Conservation (phyloP, 2,329 filamentous ascomycete genomes). For the Penicillium sclerotiorum region DNA sequence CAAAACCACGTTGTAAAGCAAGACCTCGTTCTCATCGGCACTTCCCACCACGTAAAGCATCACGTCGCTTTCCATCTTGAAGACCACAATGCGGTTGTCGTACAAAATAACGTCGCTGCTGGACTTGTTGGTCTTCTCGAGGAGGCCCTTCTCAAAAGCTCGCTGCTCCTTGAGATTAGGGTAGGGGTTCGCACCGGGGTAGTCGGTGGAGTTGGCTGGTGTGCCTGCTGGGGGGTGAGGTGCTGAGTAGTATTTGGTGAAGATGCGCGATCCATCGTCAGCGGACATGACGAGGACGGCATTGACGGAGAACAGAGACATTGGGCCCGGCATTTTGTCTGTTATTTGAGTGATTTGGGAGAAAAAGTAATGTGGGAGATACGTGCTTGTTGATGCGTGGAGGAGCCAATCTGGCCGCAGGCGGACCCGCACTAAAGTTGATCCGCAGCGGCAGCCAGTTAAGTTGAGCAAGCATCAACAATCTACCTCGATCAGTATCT, state of each 20-base stretch:
- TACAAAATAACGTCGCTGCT: slow-evolving; percentile 95
- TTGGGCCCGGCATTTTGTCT: slow-evolving; percentile 68
- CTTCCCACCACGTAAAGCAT: slow-evolving; percentile 94
- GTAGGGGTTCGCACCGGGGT: slow-evolving; percentile 74
- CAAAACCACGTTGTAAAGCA: slow-evolving; percentile 92
- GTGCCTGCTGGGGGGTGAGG: slow-evolving; percentile 67
- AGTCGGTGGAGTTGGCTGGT: slow-evolving; percentile 58
- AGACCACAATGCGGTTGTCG: slow-evolving; percentile 93
- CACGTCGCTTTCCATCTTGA: slow-evolving; percentile 97
- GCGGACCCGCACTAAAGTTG: slow-evolving; percentile 28
- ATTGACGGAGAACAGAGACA: slow-evolving; percentile 75
- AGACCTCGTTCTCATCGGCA: slow-evolving; percentile 92
- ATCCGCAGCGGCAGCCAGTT: slow-evolving; percentile 18
- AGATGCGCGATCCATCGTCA: slow-evolving; percentile 88
- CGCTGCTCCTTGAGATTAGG: slow-evolving; percentile 90
- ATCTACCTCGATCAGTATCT: no score
- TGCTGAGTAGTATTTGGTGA: slow-evolving; percentile 87
- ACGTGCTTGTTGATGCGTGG: slow-evolving; percentile 24
- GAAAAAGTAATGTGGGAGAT: slow-evolving; percentile 12
- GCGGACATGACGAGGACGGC: slow-evolving; percentile 77
- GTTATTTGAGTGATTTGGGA: slow-evolving; percentile 15
- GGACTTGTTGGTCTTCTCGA: slow-evolving; percentile 96
- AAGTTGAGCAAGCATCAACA: no score
- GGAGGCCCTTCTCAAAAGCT: slow-evolving; percentile 90
- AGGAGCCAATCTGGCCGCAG: slow-evolving; percentile 28